Base-by-base conservation (phyloP, 139 green algal genomes). In the Zygnema cylindricum region DNA sequence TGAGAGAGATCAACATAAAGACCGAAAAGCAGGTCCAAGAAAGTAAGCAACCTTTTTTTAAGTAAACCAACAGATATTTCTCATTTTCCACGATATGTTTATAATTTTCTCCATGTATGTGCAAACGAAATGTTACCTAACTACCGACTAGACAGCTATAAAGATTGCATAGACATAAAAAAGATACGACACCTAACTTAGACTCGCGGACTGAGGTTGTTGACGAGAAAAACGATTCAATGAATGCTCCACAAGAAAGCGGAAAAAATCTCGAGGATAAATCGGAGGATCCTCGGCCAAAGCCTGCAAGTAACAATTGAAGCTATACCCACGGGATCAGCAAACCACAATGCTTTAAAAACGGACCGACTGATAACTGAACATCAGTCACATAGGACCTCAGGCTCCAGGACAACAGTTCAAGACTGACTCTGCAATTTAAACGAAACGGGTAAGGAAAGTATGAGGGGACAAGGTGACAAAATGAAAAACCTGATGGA, bases 401-500 rank as follows among this genome's bases (percentile, higher is more conserved):
- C 7, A 21, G 16, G 25, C 71, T 55, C 71, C 41, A 36, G 43
- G 7, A 16, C 71, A 81, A 73, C 30, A 30, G 25, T 25, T 73
- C 30, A 73, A 30, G 30, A 30, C 30, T 35, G 30, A 73, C 30
- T 25, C 30, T 25, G 30, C 57, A 73, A 73, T 73, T 25, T 73
- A 35, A 73, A 35, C 30, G 57, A 73, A 73, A 30, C 57, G 25
- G 30, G 30, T 73, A 30, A 73, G 30, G 30, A 25, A 73, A 73
- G 30, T 35, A 73, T 35, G 30, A 73, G 57, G 30, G 30, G 30
- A 35, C 25, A 73, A 73, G 57, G 57, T 73, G 25, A 30, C 36
- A 30, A 76, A 22, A 0, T 71, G n/a, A 25, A 40, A 57, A 21
- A 91, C 91, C 81, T 94, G 91, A 33, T 95, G 93, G 33, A 95